Conservation (phyloP, 1,284 basidiomycete genomes). For the Ceratobasidium sp. region DNA sequence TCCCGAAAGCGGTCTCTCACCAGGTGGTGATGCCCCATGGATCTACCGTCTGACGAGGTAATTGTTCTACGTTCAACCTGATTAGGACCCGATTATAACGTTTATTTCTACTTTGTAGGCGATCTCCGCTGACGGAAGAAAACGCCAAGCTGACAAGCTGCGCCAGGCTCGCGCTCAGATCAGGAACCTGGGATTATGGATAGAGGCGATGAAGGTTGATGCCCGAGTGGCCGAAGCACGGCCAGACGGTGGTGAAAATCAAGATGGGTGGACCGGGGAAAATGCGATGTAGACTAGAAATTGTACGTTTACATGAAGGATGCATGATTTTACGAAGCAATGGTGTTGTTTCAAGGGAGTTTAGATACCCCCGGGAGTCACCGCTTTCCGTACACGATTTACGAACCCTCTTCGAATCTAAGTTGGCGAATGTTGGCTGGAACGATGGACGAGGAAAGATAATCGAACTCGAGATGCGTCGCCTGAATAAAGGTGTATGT, state of each 20-base stretch:
- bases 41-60: constrained; percentile 36
- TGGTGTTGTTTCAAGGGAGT: background rate
- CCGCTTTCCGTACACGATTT: no score
- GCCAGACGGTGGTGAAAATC: constrained; percentile 44
- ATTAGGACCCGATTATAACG: background rate
- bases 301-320: constrained; percentile 24
- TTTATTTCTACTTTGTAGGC: background rate
- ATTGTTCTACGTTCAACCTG: background rate
- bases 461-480: no score
- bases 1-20: constrained; percentile 23
- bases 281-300: background rate
- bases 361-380: no score
- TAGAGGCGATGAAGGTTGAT: constrained; percentile 81
- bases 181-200: constrained; percentile 82
- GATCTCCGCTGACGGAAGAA: constrained; percentile 64
- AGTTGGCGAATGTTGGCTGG: no score
- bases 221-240: constrained; percentile 68
- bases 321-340: background rate
- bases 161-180: constrained; percentile 84
- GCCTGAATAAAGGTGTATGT: no score
- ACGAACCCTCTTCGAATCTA: no score
- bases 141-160: constrained; percentile 76
- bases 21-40: constrained; percentile 1
- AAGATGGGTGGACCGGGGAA: background rate
- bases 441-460: no score